A percentile compares a stretch with the other conserved stretches of the same genome.
Evolutionary conservation across 768 basidiomycete genomes (phyloP).

Genomic region (Sistotremastrum suecicum): DNA sequence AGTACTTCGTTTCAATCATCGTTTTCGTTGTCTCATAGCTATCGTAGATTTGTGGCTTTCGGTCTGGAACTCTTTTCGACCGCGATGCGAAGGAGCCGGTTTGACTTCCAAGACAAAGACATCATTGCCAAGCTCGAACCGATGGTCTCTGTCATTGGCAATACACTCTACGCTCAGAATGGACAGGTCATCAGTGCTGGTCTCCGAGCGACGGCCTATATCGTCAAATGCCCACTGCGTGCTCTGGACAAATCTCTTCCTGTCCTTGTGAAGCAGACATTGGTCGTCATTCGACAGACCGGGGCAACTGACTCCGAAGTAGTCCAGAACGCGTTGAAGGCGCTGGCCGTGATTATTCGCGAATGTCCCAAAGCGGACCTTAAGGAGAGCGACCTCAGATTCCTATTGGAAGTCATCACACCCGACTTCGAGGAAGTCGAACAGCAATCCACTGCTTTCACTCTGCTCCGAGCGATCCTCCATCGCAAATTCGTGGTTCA

Average conservation of each 20-base stretch:
- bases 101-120: constrained; percentile 67
- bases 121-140: constrained; percentile 74
- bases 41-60: constrained; percentile 67
- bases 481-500: constrained; percentile 85
- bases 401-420: constrained; percentile 69
- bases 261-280: constrained; percentile 69
- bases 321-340: constrained; percentile 77
- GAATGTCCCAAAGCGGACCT: constrained; percentile 70
- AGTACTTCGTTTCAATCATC: constrained; percentile 8
- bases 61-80: constrained; percentile 87
- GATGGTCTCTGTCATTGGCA: constrained; percentile 77
- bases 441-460: constrained; percentile 76
- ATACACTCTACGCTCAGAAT: constrained; percentile 78
- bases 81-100: constrained; percentile 71
- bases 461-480: constrained; percentile 82
- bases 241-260: constrained; percentile 62
- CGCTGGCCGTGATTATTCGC: constrained; percentile 79
- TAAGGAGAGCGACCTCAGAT: constrained; percentile 80
- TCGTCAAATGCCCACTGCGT: constrained; percentile 74
- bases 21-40: constrained; percentile 2
- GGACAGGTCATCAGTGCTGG: constrained; percentile 61
- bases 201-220: constrained; percentile 65
- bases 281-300: constrained; percentile 66
- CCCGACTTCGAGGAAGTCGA: constrained; percentile 86
- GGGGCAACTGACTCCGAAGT: constrained; percentile 86